Percentiles rank a stretch among this genome's conserved stretches.
phyloP scores from a whole-genome alignment of 371 early-diverging fungal species.

The Chytridiales sp. region DNA sequence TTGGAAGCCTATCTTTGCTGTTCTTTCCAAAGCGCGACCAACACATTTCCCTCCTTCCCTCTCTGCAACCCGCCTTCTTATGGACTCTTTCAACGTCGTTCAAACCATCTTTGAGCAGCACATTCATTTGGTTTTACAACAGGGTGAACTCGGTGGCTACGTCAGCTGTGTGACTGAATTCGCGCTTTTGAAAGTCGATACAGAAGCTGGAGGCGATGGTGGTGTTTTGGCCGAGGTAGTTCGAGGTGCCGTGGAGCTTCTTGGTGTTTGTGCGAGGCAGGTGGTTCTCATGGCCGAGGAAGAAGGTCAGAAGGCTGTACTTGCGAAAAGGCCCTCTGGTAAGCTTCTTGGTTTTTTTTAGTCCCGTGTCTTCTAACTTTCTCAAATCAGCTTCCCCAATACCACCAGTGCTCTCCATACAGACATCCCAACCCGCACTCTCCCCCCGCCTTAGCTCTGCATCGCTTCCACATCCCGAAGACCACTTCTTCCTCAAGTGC shows the following conservation, averaged over 20 bases:
- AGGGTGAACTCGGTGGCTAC: slow-evolving; percentile 73
- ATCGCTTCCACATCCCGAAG: slow-evolving; percentile 44
- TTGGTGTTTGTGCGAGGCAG: slow-evolving; percentile 56
- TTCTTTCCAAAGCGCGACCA: slow-evolving; percentile 56
- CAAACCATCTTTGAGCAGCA: slow-evolving; percentile 68
- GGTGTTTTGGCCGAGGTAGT: slow-evolving; percentile 53
- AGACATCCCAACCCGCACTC: too few relatives aligned
- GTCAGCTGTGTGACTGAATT: slow-evolving; percentile 80
- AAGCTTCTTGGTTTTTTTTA: not conserved
- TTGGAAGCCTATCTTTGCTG: slow-evolving; percentile 73
- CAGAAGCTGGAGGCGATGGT: too few relatives aligned
- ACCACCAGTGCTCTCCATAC: too few relatives aligned
- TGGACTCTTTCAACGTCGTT: slow-evolving; percentile 66
- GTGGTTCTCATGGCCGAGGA: slow-evolving; percentile 36
- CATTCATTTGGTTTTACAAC: slow-evolving; percentile 53
- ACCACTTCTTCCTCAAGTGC: slow-evolving; percentile 58
- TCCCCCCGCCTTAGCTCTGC: too few relatives aligned
- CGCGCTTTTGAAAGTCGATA: slow-evolving; percentile 58
- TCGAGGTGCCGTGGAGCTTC: slow-evolving; percentile 58
- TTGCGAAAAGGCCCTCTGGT: not conserved
- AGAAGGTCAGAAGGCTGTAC: slow-evolving; percentile 7
- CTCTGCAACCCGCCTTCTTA: slow-evolving; percentile 42
- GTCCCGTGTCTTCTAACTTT: too few relatives aligned
- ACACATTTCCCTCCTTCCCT: too few relatives aligned
- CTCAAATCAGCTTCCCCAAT: slow-evolving; percentile 26